Evolutionary conservation across 2,329 filamentous ascomycete genomes (phyloP), one percentile per base, ranked within the genome.

Genomic region (Aspergillus vadensis): DNA sequence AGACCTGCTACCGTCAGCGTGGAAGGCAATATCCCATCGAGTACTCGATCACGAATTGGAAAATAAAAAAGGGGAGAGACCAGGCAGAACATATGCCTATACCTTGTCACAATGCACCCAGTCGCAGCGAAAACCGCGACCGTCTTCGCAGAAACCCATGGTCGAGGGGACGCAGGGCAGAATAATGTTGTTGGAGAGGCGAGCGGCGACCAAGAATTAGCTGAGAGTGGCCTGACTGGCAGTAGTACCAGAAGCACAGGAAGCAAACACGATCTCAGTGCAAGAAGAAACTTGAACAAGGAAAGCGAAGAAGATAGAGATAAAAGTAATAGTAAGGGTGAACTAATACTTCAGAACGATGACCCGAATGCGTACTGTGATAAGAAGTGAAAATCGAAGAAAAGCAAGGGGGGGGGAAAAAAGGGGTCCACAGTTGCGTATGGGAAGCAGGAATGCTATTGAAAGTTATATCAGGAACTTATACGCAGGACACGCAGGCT

Each of bases 31-130:
- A 32, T 17, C 39, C 43, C n/a, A 52, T 54, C 21, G 36, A 48
- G 47, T 30, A 51, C 27, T 43, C 25, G 15, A 47, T 30, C 32
- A 30, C 27, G 15, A 4, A 47, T 17, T 21, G 50, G 21, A 21
- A 25, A 17, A 8, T 39, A 21, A 9, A 51, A 19, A 47, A 27
- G 4, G 23, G 25, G 5, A 50, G 25, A 9, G 21, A 27, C 2
- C 25, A 39, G 17, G 21, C 3, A 21, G 21, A 21, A 21, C 21
- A 21, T 15, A 55, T 25, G 36, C 41, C 55, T 68, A 58, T 71
- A 80, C 77, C 76, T 80, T 80, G 64, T 72, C 73, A 68, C 78
- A 80, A 49, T 73, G 67, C 57, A 74, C 70, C 78, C 78, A 80
- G 10, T 75, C 67, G 67, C 77, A 80, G 65, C 74, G 76, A 61